A percentile compares a stretch with the other conserved stretches of the same genome.
These are phyloP conservation scores for Marsdenia floribunda DNA, from an alignment of 257 asterid genomes.

Conservation along the genomic window DNA sequence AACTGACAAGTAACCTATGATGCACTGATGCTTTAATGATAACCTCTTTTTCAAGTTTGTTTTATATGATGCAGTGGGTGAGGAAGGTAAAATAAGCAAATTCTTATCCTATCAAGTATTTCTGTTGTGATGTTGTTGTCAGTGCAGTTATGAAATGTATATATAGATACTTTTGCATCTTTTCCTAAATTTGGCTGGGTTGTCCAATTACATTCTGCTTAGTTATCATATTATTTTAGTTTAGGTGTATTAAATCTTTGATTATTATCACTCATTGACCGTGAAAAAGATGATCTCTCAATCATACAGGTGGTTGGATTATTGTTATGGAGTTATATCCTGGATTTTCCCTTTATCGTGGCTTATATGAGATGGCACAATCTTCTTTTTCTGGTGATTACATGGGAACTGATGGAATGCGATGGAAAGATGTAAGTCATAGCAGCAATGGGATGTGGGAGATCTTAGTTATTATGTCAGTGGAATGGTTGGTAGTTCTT, in stretches of 20 bases:
- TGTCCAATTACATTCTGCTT: neutral
- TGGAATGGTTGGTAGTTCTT: constrained; percentile 83
- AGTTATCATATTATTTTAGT: neutral
- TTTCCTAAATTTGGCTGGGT: neutral
- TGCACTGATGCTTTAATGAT: neutral
- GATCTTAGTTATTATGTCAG: constrained; percentile 54
- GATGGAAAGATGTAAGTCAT: constrained; percentile 72
- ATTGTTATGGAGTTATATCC: constrained; percentile 85
- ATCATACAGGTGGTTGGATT: constrained; percentile 72
- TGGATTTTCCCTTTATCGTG: constrained; percentile 88
- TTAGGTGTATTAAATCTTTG: neutral
- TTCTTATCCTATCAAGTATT: neutral
- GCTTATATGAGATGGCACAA: constrained; percentile 73
- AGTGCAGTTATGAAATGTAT: neutral
- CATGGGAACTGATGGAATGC: constrained; percentile 92
- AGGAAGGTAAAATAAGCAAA: neutral
- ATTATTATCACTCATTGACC: neutral
- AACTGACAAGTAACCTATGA: neutral
- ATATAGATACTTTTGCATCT: neutral
- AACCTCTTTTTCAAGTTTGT: neutral
- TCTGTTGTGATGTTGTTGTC: neutral
- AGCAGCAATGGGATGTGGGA: constrained; percentile 68
- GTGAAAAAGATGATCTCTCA: constrained; percentile 11
- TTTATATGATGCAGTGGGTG: neutral
- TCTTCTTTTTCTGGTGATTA: constrained; percentile 60